Percentiles rank a stretch among this genome's conserved stretches.
phyloP scores from a whole-genome alignment of 2,329 filamentous ascomycete species.

The Epichloe sp. region DNA sequence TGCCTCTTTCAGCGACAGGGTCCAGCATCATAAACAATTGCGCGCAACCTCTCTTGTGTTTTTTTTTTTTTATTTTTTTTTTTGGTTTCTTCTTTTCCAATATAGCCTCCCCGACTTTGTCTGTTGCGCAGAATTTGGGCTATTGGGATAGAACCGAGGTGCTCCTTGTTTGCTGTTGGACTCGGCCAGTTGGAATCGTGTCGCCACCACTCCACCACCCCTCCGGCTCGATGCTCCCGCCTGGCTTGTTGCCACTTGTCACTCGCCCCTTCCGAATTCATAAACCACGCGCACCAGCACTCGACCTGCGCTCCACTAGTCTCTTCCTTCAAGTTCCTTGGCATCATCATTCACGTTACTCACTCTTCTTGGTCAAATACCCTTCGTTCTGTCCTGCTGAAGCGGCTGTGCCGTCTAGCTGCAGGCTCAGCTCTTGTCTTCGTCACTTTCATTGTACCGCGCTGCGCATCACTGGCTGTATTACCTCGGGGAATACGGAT shows the following conservation, averaged over 20 bases:
- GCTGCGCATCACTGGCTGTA: too few species aligned
- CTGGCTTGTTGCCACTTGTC: background rate
- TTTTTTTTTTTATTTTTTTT: background rate
- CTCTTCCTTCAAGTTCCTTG: background rate
- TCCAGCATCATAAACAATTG: slow-evolving; percentile 3
- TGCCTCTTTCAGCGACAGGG: background rate
- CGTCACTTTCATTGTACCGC: too few species aligned
- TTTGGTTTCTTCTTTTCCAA: background rate
- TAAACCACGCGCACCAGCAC: slow-evolving; percentile 1
- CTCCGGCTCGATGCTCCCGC: background rate
- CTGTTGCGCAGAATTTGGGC: background rate
- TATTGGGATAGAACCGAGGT: background rate
- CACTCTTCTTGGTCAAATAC: background rate
- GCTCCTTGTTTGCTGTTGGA: background rate
- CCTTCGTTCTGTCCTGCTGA: background rate
- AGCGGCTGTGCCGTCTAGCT: background rate
- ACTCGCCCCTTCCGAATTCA: background rate
- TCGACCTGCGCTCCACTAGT: background rate
- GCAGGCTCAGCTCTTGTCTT: too few species aligned
- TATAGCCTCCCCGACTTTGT: background rate
- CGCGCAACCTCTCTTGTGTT: background rate
- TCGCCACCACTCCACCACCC: slow-evolving; percentile 3
- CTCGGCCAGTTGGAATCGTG: background rate
- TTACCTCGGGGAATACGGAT: too few species aligned
- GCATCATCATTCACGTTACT: background rate